These are phyloP conservation scores for Spergularia bocconei DNA, from an alignment of 148 eudicot genomes.

Conservation along the genomic window DNA sequence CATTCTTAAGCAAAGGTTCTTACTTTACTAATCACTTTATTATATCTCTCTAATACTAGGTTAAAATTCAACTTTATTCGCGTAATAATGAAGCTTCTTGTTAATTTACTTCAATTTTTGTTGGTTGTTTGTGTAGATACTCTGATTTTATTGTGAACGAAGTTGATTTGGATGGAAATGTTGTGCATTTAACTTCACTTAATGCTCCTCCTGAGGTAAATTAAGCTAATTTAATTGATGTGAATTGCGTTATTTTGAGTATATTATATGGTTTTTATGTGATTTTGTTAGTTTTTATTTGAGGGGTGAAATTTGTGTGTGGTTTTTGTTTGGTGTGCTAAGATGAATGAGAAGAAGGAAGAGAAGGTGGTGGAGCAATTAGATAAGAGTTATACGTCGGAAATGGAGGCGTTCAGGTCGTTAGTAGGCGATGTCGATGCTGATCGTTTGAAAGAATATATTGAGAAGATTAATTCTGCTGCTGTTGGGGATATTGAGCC, in stretches of 20 bases:
- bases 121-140: constrained; percentile 44
- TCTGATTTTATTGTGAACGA: constrained; percentile 97
- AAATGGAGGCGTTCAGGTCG: constrained; percentile 68
- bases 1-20: constrained; percentile 83
- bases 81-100: background rate
- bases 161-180: constrained; percentile 85
- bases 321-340: constrained; percentile 1
- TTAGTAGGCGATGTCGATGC: constrained; percentile 75
- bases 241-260: background rate
- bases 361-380: constrained; percentile 39
- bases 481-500: constrained; percentile 40
- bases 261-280: background rate
- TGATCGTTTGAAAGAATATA: constrained; percentile 48
- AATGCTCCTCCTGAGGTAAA: constrained; percentile 65
- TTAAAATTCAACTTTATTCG: background rate
- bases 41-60: too few species aligned
- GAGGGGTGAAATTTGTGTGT: background rate
- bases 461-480: constrained; percentile 56
- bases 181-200: constrained; percentile 75
- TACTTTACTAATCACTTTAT: background rate
- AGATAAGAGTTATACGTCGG: constrained; percentile 49
- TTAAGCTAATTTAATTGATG: background rate
- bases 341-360: constrained; percentile 66
- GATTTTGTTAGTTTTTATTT: background rate
- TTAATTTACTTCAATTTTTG: background rate